Percentiles rank a stretch among this genome's conserved stretches.
phyloP scores from a whole-genome alignment of 805 yeast species.

The Saccharomyces jurei region DNA sequence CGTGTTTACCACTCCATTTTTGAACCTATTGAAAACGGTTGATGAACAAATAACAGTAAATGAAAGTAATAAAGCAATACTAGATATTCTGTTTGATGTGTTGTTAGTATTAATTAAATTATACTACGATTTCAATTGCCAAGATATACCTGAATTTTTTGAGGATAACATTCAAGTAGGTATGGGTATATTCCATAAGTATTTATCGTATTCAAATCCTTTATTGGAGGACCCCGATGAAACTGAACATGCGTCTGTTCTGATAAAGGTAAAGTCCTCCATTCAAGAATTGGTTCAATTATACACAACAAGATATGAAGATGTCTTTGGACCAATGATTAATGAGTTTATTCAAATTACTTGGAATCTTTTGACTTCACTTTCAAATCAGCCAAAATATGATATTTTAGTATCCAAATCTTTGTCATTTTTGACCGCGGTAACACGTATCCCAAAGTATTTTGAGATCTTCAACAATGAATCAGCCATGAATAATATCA shows the following conservation, averaged over 20 bases:
- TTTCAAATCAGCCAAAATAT: slow-evolving; percentile 64
- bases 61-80: slow-evolving; percentile 39
- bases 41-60: slow-evolving; percentile 54
- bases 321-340: slow-evolving; percentile 74
- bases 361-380: slow-evolving; percentile 65
- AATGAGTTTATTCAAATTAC: slow-evolving; percentile 71
- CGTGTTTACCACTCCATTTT: slow-evolving; percentile 73
- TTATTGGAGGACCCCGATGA: slow-evolving; percentile 47
- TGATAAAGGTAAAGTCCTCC: slow-evolving; percentile 68
- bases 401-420: slow-evolving; percentile 80
- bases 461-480: slow-evolving; percentile 56
- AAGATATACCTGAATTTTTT: slow-evolving; percentile 95
- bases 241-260: slow-evolving; percentile 57
- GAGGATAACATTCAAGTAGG: slow-evolving; percentile 79
- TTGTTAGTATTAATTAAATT: slow-evolving; percentile 66
- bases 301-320: slow-evolving; percentile 86
- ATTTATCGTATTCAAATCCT: slow-evolving; percentile 53
- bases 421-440: slow-evolving; percentile 72
- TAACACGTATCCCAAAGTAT: slow-evolving; percentile 62
- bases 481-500: slow-evolving; percentile 60
- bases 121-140: slow-evolving; percentile 91
- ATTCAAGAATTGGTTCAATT: slow-evolving; percentile 79
- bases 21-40: slow-evolving; percentile 56
- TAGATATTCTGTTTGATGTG: slow-evolving; percentile 58
- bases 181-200: slow-evolving; percentile 76